Conservation (phyloP, 495 filamentous ascomycete species). For the Hyphodiscus hymeniophilus region DNA sequence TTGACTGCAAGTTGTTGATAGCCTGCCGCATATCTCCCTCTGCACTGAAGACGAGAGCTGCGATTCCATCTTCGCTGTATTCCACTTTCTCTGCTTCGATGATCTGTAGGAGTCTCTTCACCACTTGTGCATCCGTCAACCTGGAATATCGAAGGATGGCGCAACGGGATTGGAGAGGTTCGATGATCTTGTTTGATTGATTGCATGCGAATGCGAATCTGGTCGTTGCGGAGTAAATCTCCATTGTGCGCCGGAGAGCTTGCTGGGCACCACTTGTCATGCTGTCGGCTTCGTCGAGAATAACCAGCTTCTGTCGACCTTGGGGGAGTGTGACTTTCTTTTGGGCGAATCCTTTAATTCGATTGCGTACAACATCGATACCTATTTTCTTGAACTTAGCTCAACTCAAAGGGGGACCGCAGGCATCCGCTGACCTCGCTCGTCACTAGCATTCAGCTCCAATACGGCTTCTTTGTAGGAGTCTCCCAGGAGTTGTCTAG, state of each 20-base stretch:
- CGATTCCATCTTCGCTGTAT: slow-evolving; percentile 87
- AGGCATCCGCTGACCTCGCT: slow-evolving; percentile 53
- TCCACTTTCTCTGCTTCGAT: slow-evolving; percentile 81
- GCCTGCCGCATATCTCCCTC: slow-evolving; percentile 99
- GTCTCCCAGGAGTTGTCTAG: slow-evolving; percentile 83
- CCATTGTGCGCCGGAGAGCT: slow-evolving; percentile 93
- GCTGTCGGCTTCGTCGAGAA: slow-evolving; percentile 94
- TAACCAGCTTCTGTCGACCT: slow-evolving; percentile 91
- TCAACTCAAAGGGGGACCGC: neutral
- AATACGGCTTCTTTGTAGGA: slow-evolving; percentile 97
- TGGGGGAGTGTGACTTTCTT: slow-evolving; percentile 95
- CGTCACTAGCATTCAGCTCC: slow-evolving; percentile 93
- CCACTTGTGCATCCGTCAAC: slow-evolving; percentile 85
- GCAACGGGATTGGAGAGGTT: slow-evolving; percentile 92
- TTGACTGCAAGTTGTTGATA: slow-evolving; percentile 98
- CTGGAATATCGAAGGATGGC: slow-evolving; percentile 93
- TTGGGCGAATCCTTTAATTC: slow-evolving; percentile 98
- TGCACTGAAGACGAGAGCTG: slow-evolving; percentile 90
- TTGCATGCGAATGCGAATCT: slow-evolving; percentile 99
- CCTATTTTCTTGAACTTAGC: slow-evolving; percentile 32
- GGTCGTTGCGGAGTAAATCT: slow-evolving; percentile 95
- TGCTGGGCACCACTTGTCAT: slow-evolving; percentile 98
- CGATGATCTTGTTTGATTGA: slow-evolving; percentile 98
- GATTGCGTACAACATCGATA: slow-evolving; percentile 97
- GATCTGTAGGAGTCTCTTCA: slow-evolving; percentile 84